Evolutionary conservation across 2,329 filamentous ascomycete species (phyloP).

Genomic region (Venturiaceae sp.): DNA sequence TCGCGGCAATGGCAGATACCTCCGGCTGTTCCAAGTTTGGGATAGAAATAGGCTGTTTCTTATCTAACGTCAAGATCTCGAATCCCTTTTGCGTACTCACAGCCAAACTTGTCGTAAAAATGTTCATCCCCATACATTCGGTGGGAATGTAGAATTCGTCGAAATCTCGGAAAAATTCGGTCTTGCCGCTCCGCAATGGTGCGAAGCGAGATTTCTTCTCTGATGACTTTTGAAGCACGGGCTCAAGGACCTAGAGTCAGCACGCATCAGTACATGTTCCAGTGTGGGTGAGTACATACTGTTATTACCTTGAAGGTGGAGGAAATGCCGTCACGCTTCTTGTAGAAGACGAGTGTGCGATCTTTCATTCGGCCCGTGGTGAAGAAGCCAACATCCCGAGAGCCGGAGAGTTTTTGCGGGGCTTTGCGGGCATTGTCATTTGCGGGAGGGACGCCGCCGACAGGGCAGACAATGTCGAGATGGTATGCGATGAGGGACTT

Average conservation of each 20-base stretch:
- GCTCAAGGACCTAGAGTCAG: slow-evolving; percentile 65
- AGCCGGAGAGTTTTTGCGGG: slow-evolving; percentile 80
- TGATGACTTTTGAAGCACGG: slow-evolving; percentile 84
- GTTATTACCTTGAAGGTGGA: slow-evolving; percentile 67
- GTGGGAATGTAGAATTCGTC: slow-evolving; percentile 98
- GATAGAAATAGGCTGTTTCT: slow-evolving; percentile 91
- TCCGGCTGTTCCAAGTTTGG: slow-evolving; percentile 73
- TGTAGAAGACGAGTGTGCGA: slow-evolving; percentile 88
- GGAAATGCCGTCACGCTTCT: slow-evolving; percentile 84
- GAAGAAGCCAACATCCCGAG: slow-evolving; percentile 93
- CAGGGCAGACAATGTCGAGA: slow-evolving; percentile 66
- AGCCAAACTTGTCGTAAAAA: slow-evolving; percentile 90
- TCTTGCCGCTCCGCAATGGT: slow-evolving; percentile 56
- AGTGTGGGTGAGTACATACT: slow-evolving; percentile 4
- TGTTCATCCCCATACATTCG: slow-evolving; percentile 89
- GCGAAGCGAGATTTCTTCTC: slow-evolving; percentile 65
- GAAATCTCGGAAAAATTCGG: slow-evolving; percentile 95
- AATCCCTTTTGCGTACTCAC: slow-evolving; percentile 88
- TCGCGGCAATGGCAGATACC: slow-evolving; percentile 74
- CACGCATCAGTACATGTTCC: slow-evolving; percentile 1
- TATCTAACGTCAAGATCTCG: slow-evolving; percentile 92
- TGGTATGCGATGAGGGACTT: slow-evolving; percentile 89
- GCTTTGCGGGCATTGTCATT: slow-evolving; percentile 71
- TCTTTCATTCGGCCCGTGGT: slow-evolving; percentile 97
- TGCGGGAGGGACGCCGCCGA: slow-evolving; percentile 43